Base-by-base conservation (phyloP, 768 basidiomycete species). In the Cystofilobasidium bisporidii region DNA sequence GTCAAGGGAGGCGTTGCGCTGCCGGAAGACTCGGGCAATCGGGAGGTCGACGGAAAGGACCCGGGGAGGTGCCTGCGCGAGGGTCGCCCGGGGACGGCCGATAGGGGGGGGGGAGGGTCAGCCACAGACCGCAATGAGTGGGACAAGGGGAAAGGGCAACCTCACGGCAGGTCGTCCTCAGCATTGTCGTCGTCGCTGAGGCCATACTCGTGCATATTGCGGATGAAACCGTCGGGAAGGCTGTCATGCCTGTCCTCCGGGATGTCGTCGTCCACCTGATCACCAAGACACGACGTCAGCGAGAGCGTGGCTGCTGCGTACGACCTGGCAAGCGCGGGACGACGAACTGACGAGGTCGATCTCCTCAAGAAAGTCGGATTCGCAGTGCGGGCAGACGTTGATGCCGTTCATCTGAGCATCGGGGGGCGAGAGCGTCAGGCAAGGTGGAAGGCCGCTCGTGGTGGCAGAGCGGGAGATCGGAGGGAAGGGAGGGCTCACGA, bases 311-410 rank as follows among this genome's bases (percentile, higher is more conserved):
- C 55, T 22, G 32, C 26, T 30, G 30, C 40, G 43, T 41, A 40
- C 56, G 33, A 32, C 33, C 38, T 57, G 56, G 56, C 22, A 45
- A 8, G 32, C 20, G 45, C 38, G 43, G 56, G 2, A 18, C 22
- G 32, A 60, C 32, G 28, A 18, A 47, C 17, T 15, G 20, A 48
- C n/a, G 0, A 36, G n/a, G 60, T 57, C 30, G 12, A 66, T 58
- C 43, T 43, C 33, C 24, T 66, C 65, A 17, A 66, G 47, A 26
- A 66, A 66, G 59, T 66, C 65, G 3, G 65, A 66, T 15, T 26
- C 47, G 28, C 65, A 66, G 20, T 36, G 30, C 12, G 59, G 47
- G 33, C 65, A 66, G 43, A 61, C 24, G 11, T 20, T 32, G 47
- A 36, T 9, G 30, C 58, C 65, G 15, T 66, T 38, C 24, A 66